Conservation (phyloP, 1,284 basidiomycete genomes). For the Malassezia psittaci region DNA sequence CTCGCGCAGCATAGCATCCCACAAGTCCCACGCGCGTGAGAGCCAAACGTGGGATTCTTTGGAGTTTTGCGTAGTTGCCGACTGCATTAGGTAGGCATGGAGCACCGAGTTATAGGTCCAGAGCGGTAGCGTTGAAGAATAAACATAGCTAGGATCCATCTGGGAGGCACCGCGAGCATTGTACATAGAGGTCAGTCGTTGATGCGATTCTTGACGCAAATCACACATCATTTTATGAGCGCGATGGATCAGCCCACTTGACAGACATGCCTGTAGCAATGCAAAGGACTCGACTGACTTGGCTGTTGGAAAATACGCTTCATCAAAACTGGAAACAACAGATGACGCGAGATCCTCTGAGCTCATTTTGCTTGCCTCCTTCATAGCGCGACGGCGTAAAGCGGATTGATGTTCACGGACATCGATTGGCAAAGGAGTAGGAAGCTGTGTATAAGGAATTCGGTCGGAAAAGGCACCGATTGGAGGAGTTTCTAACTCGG, state of each 20-base stretch:
- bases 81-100: slow-evolving; percentile 24
- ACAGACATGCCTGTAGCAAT: slow-evolving; percentile 39
- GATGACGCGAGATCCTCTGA: neutral
- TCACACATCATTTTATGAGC: slow-evolving; percentile 38
- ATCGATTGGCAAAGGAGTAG: slow-evolving; percentile 12
- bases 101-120: slow-evolving; percentile 41
- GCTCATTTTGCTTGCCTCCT: neutral
- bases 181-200: slow-evolving; percentile 22
- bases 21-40: slow-evolving; percentile 29
- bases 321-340: slow-evolving; percentile 19
- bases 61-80: slow-evolving; percentile 27
- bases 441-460: slow-evolving; percentile 9
- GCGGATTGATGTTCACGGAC: slow-evolving; percentile 6
- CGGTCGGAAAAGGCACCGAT: neutral
- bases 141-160: slow-evolving; percentile 18
- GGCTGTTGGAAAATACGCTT: slow-evolving; percentile 30
- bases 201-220: slow-evolving; percentile 24
- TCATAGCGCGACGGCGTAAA: slow-evolving; percentile 4
- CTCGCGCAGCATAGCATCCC: slow-evolving; percentile 25
- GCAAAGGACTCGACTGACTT: slow-evolving; percentile 29
- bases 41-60: slow-evolving; percentile 22
- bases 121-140: slow-evolving; percentile 20
- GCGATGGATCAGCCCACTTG: slow-evolving; percentile 34
- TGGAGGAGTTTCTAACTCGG: too few relatives aligned
- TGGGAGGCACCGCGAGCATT: slow-evolving; percentile 16